Evolutionary conservation across 768 basidiomycete species (phyloP), one percentile per base, ranked within the genome.

Genomic region (Chlorophyllum brunneum): DNA sequence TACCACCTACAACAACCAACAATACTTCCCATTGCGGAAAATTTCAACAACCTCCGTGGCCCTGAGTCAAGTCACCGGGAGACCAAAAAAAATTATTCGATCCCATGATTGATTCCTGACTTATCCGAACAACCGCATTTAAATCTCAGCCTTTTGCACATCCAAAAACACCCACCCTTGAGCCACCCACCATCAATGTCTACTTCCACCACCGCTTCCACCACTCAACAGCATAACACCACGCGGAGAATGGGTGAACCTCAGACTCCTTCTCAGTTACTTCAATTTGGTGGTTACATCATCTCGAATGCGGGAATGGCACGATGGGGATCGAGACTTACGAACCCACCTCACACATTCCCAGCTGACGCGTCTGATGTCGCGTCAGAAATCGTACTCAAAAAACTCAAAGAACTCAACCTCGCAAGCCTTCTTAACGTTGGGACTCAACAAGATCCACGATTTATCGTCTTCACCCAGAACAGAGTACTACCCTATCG

Each of bases 51-150:
- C 26, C 16, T 11, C 41, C 8, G 29, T 20, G 20, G 18, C 43
- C 43, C 43, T 45, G 30, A 45, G 31, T 45, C 43, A 45, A 33
- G 43, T 45, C 43, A 23, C 43, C 43, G 29, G 43, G 43, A 45
- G 30, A 20, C 30, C 43, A 45, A 5, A 24, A 30, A 24, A 20
- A 31, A 45, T 9, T 9, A 29, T 31, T 4, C 30, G 6, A 20
- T n/a, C n/a, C 8, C 13, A 20, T 10, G 31, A 31, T 45, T 30
- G 3, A 10, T 45, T 48, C 37, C 42, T 50, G 47, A 39, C 51
- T 57, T 48, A 45, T 33, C 37, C 26, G 24, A 44, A 44, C n/a
- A n/a, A n/a, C n/a, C n/a, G n/a, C n/a, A n/a, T n/a, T n/a, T 38
- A 44, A 38, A 45, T 29, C 5, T 30, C 20, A 18, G 2, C 10